Evolutionary conservation across 2,329 filamentous ascomycete species (phyloP).

Genomic region (Cercospora canescens): DNA sequence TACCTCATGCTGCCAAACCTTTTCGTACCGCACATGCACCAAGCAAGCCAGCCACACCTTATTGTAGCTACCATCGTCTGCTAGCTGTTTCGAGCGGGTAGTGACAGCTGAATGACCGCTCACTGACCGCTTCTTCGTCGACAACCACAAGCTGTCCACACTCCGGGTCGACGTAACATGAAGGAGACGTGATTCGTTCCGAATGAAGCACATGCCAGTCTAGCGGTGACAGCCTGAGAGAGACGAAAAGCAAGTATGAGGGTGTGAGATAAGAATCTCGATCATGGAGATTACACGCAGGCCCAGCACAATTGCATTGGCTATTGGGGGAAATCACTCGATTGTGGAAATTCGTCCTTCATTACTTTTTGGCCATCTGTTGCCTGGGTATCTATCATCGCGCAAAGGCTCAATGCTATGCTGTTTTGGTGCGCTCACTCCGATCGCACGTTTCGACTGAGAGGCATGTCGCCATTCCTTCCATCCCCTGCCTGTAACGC

Average conservation of each 20-base stretch:
- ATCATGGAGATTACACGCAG: neutral
- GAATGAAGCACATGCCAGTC: too few species aligned
- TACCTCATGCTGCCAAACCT: neutral
- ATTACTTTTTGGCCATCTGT: neutral
- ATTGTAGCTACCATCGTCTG: neutral
- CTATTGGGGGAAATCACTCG: neutral
- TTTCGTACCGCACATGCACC: neutral
- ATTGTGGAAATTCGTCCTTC: neutral
- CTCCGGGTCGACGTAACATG: neutral
- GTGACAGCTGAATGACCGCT: neutral
- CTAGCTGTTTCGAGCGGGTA: neutral
- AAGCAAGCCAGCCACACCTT: conserved; percentile 1
- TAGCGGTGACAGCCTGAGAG: neutral
- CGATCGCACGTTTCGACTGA: neutral
- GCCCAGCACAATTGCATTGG: too few species aligned
- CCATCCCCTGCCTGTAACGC: neutral
- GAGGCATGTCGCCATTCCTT: neutral
- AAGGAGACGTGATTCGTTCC: neutral
- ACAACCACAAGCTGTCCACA: neutral
- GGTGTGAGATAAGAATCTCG: neutral
- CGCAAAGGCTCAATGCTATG: neutral
- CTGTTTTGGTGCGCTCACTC: neutral
- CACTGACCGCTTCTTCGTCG: neutral
- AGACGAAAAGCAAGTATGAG: neutral
- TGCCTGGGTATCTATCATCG: conserved; percentile 3